phyloP scores from a whole-genome alignment of 148 eudicot genomes.

The Silene conica region DNA sequence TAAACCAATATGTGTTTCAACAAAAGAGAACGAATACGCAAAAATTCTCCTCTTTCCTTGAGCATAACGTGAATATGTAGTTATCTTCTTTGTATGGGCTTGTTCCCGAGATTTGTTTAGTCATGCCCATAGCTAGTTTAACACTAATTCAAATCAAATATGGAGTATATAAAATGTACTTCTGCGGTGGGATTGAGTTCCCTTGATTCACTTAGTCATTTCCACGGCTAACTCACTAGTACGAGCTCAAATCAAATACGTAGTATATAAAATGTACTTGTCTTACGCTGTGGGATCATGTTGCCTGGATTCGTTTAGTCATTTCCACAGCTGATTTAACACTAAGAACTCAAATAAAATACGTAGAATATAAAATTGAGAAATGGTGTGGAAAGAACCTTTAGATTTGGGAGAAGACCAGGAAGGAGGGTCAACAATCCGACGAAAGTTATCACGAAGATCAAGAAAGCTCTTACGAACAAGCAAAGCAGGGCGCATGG shows the following conservation, averaged over 20 bases:
- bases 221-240: not conserved
- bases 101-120: not conserved
- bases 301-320: not conserved
- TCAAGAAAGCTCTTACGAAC: slow-evolving; percentile 73
- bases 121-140: not conserved
- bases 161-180: not conserved
- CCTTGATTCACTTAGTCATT: not conserved
- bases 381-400: slow-evolving; percentile 25
- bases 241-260: not conserved
- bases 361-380: no score
- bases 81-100: not conserved
- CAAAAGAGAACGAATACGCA: not conserved
- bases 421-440: slow-evolving; percentile 73
- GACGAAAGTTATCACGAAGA: slow-evolving; percentile 86
- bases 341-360: not conserved
- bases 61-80: not conserved
- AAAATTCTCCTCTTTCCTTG: no score
- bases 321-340: not conserved
- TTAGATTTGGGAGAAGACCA: slow-evolving; percentile 40
- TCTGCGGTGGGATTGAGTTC: not conserved
- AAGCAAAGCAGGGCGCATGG: slow-evolving; percentile 64
- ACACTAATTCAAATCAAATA: not conserved
- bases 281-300: not conserved
- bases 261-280: not conserved
- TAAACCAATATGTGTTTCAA: not conserved